Base-by-base conservation (phyloP, 192 early-diverging fungal genomes). In the Coemansia sp. region DNA sequence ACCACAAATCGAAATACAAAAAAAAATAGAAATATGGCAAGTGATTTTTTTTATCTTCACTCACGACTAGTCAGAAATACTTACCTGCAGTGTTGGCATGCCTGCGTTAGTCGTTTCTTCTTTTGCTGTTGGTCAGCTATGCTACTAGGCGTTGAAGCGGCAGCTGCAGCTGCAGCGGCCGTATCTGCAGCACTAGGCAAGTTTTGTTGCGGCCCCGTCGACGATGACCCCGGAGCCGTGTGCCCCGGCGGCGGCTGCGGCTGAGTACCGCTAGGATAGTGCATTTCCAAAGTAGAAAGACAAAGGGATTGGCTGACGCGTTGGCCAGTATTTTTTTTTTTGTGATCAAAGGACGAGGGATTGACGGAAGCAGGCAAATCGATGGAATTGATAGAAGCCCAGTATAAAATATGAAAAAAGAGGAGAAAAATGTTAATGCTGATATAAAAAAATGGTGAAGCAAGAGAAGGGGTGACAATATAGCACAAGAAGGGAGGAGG, bases 31-130 rank as follows among this genome's bases (percentile, higher is more conserved):
- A 27, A 27, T 27, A 27, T 53, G 44, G 6, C 49, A 50, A 50
- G 49, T 50, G 49, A 31, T 29, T 11, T 58, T 33, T 31, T 16
- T 57, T 57, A 20, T 40, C 15, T 43, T n/a, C 16, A 16, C 43
- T 18, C 16, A 4, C 43, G 43, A 24, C 50, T 22, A 22, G 50
- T 52, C 18, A 7, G 50, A 41, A 36, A 55, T 3, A 34, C 61
- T 65, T 79, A 84, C 81, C 81, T 79, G 74, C 81, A 84, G 46
- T 84, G 71, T 65, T 84, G 81, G 36, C 81, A 84, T 41, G 81
- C 81, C 66, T 84, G 81, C 3, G 81, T 84, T 46, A 84, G 76
- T 55, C 81, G 81, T 69, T 84, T 84, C 66, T 84, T 84, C 52
- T 84, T 84, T 41, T 76, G 78, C 53, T 73, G 38, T 38, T 62